Percentiles rank a stretch among this genome's conserved stretches.
Evolutionary conservation across 352 stramenopile genomes (phyloP).

Genomic region (Plasmopara muralis): DNA sequence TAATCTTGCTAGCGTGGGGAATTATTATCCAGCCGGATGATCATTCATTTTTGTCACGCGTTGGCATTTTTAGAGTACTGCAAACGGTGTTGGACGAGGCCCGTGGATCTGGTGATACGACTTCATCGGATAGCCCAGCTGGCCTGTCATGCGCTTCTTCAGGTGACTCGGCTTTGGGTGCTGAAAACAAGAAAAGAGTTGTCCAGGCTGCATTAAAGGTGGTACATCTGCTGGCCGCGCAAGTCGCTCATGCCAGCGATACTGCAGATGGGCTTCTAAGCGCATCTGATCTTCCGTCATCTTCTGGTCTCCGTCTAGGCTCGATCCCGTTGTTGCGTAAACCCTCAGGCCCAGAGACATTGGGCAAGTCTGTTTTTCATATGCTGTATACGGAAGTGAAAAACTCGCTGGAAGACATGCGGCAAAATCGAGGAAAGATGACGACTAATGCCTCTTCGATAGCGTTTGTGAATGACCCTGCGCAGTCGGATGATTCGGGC

Average conservation of each 20-base stretch:
- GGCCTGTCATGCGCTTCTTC: constrained; percentile 15
- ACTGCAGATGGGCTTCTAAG: constrained; percentile 50
- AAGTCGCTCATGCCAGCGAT: constrained; percentile 78
- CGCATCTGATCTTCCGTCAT: constrained; percentile 40
- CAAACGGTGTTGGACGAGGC: constrained; percentile 87
- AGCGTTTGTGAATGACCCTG: constrained; percentile 33
- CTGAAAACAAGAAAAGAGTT: constrained; percentile 64
- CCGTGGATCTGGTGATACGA: constrained; percentile 42
- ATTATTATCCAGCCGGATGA: constrained; percentile 86
- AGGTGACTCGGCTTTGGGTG: constrained; percentile 37
- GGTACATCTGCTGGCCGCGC: constrained; percentile 81
- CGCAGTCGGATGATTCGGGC: constrained; percentile 36
- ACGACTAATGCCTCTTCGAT: constrained; percentile 12
- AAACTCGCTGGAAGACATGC: constrained; percentile 76
- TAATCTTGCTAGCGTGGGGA: constrained; percentile 77
- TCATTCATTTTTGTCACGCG: constrained; percentile 84
- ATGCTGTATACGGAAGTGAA: constrained; percentile 89
- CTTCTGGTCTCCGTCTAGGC: constrained; percentile 41
- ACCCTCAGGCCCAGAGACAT: constrained; percentile 77
- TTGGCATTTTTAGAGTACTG: constrained; percentile 84
- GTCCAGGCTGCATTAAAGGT: constrained; percentile 84
- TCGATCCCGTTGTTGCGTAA: constrained; percentile 77
- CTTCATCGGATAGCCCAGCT: constrained; percentile 19
- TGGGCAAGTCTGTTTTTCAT: constrained; percentile 87
- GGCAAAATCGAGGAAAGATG: constrained; percentile 24